phyloP scores from a whole-genome alignment of 192 early-diverging fungal genomes.

The Coemansia furcata region DNA sequence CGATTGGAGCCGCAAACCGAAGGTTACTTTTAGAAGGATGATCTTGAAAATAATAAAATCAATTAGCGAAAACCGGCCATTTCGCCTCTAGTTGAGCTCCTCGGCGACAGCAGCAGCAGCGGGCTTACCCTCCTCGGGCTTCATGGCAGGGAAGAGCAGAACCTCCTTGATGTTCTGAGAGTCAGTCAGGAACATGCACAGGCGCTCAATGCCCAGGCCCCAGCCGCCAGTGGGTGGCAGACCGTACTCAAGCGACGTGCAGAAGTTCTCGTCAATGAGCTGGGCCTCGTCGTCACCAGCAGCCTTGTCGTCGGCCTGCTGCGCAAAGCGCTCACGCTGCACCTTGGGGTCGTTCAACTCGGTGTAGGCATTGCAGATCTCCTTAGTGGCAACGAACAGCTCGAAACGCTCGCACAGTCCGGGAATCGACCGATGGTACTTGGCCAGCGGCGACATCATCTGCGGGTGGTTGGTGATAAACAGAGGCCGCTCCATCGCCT shows the following conservation, averaged over 20 bases:
- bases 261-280: conserved; percentile 96
- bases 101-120: background rate
- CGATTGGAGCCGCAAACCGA: background rate
- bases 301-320: conserved; percentile 95
- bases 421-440: conserved; percentile 84
- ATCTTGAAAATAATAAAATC: background rate
- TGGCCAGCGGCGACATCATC: conserved; percentile 99
- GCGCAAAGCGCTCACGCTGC: conserved; percentile 96
- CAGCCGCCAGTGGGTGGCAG: conserved; percentile 93
- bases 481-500: conserved; percentile 77
- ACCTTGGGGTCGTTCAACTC: conserved; percentile 99
- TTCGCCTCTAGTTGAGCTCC: background rate
- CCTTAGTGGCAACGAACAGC: conserved; percentile 98
- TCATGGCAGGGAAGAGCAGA: conserved; percentile 69
- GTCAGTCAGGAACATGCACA: conserved; percentile 99
- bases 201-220: conserved; percentile 94
- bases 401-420: conserved; percentile 99
- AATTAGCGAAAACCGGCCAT: background rate
- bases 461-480: conserved; percentile 97
- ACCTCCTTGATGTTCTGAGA: conserved; percentile 98
- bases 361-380: conserved; percentile 98
- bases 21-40: no score
- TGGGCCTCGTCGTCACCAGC: conserved; percentile 99
- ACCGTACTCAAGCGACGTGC: conserved; percentile 94
- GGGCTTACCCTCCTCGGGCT: conserved; percentile 55